Percentiles rank a stretch among this genome's conserved stretches.
These are phyloP conservation scores for Spinacia oleracea DNA, from an alignment of 179 eudicot species.

Conservation along the genomic window DNA sequence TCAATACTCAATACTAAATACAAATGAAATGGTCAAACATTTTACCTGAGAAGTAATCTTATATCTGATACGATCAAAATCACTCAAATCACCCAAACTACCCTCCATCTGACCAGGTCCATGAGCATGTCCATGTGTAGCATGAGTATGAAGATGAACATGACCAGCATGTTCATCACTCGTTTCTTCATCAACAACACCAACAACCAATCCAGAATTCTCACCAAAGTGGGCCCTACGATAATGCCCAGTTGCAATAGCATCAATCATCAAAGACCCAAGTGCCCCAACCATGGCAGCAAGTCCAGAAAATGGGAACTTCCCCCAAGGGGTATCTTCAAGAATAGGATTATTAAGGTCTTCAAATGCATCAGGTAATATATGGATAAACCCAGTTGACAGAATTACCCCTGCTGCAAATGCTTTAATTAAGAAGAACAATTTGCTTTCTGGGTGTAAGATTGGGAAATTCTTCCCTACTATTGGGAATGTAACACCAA, in stretches of 20 bases:
- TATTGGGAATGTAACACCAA: background rate
- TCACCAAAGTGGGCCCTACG: slow-evolving; percentile 37
- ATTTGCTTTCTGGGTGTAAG: slow-evolving; percentile 12
- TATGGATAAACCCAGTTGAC: slow-evolving; percentile 7
- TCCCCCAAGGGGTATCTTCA: slow-evolving; percentile 2
- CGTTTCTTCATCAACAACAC: slow-evolving; percentile 32
- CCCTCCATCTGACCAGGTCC: slow-evolving; percentile 6
- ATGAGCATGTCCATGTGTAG: slow-evolving; percentile 45
- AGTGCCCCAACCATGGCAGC: slow-evolving; percentile 67
- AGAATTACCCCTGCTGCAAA: slow-evolving; percentile 17
- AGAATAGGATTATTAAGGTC: background rate
- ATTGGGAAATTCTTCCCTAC: slow-evolving; percentile 8
- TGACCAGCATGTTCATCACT: slow-evolving; percentile 28
- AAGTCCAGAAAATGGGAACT: slow-evolving; percentile 61
- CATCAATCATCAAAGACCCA: slow-evolving; percentile 62
- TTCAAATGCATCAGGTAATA: slow-evolving; percentile 15
- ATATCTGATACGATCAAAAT: slow-evolving; percentile 41
- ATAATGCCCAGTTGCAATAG: slow-evolving; percentile 56
- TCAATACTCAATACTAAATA: too few species aligned
- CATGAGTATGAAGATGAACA: slow-evolving; percentile 32
- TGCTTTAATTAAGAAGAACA: slow-evolving; percentile 5
- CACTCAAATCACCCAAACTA: slow-evolving; percentile 18
- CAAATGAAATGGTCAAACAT: background rate
- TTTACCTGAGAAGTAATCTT: slow-evolving; percentile 52
- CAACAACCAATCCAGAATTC: background rate